Base-by-base conservation (phyloP, 768 basidiomycete species). In the Mrakia blollopis region DNA sequence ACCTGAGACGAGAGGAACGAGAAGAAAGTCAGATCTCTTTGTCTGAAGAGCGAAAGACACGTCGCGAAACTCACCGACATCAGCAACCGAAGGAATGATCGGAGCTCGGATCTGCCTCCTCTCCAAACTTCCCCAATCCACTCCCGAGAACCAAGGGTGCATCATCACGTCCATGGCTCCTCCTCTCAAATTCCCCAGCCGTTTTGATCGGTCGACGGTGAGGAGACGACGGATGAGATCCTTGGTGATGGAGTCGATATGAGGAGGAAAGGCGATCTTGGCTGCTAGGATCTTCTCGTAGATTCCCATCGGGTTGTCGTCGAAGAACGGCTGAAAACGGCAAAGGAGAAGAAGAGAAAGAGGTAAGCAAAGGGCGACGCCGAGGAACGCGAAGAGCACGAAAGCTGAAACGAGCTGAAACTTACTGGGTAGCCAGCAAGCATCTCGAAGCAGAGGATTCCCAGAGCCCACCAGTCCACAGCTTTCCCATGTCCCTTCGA, bases 381-480 rank as follows among this genome's bases (percentile, higher is more conserved):
- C 18, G 21, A 32, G 23, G 39, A 63, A 76, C 78, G 65, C 79
- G 78, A 32, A 25, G 7, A 50, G 21, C 47, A 7, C 47, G 47
- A 50, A 50, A 50, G 7, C 4, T 1, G 47, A 50, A 18, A 18
- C 47, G 54, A 72, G 32, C 37, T 18, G 10, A 13, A 21, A 76
- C 80, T 52, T 52, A 81, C 80, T 0, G 96, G 95, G 82, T 96
- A 98, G 1, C 97, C 97, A 44, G 96, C 96, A 62, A 99, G 89
- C 94, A 98, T 98, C 83, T 99, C 97, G 83, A 96, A 99, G 83
- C 92, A 93, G 50, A 99, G 86, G 65, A 98, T 92, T 28, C 97
- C 97, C 81, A 94, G 91, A 13, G 97, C 96, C 97, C 97, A 99
- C 94, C 94, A 99, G 83, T 99, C 96, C 9, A 94, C 95, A 13